phyloP scores from a whole-genome alignment of 1,284 basidiomycete species.

The Rhizopogon hawkerae region DNA sequence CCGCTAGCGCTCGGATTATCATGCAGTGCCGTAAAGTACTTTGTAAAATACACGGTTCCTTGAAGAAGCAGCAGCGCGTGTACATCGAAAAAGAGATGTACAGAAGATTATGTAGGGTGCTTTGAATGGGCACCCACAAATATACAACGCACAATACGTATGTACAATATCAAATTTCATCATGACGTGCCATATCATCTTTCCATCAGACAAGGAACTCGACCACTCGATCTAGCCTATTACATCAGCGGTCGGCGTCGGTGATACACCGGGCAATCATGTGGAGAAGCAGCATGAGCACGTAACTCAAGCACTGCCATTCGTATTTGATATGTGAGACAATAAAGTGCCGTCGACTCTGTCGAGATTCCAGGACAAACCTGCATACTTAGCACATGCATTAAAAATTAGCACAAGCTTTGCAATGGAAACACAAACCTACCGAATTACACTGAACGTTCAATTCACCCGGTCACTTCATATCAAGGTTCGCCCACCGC shows the following conservation, averaged over 20 bases:
- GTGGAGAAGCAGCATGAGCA: background rate
- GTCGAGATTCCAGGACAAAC: background rate
- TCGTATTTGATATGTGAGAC: background rate
- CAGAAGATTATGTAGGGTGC: no score
- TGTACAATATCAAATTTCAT: background rate
- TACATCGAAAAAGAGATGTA: no score
- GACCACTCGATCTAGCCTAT: background rate
- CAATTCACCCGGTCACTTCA: background rate
- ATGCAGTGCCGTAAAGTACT: no score
- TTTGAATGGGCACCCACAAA: no score
- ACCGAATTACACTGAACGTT: background rate
- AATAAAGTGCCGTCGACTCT: no score
- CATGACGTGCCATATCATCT: background rate
- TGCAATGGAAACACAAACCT: background rate
- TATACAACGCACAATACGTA: conserved; percentile 1
- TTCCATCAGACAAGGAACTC: conserved; percentile 4
- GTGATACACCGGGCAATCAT: background rate
- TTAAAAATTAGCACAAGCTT: background rate
- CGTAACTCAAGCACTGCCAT: background rate
- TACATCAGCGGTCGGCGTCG: background rate
- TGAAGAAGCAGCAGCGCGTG: no score
- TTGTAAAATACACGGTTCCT: no score
- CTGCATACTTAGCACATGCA: background rate
- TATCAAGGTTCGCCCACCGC: conserved; percentile 19
- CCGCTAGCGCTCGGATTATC: no score